phyloP scores from a whole-genome alignment of 2,329 filamentous ascomycete genomes.

The Triangularia verruculosa region DNA sequence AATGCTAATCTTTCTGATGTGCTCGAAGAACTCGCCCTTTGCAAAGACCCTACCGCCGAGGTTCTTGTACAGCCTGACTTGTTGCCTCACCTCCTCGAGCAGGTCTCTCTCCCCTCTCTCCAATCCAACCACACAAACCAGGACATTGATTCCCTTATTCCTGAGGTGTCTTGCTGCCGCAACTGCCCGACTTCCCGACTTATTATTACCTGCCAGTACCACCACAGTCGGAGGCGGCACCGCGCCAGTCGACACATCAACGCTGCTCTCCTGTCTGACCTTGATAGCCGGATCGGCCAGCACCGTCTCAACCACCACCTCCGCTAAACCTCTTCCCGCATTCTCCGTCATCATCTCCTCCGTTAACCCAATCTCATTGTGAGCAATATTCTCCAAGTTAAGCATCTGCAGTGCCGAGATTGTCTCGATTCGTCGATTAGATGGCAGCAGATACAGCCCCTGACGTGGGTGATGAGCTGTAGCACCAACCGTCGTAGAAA shows the following conservation, averaged over 20 bases:
- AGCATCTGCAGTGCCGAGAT: slow-evolving; percentile 80
- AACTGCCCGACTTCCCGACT: slow-evolving; percentile 78
- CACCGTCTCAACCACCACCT: slow-evolving; percentile 67
- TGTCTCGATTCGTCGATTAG: slow-evolving; percentile 57
- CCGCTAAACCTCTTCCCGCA: slow-evolving; percentile 81
- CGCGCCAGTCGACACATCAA: slow-evolving; percentile 28
- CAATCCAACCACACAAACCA: slow-evolving; percentile 80
- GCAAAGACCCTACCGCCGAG: slow-evolving; percentile 71
- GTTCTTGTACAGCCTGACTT: slow-evolving; percentile 79
- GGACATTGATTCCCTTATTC: slow-evolving; percentile 75
- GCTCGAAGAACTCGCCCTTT: slow-evolving; percentile 61
- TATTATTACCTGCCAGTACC: slow-evolving; percentile 93
- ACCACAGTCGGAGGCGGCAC: slow-evolving; percentile 49
- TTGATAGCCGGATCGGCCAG: slow-evolving; percentile 61
- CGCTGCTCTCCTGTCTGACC: slow-evolving; percentile 47
- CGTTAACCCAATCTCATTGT: slow-evolving; percentile 79
- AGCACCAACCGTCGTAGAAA: slow-evolving; percentile 21
- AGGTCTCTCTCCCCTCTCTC: slow-evolving; percentile 77
- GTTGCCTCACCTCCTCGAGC: slow-evolving; percentile 74
- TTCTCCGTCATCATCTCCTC: slow-evolving; percentile 93
- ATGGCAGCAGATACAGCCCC: slow-evolving; percentile 54
- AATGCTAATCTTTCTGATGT: slow-evolving; percentile 48
- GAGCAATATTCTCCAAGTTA: slow-evolving; percentile 86
- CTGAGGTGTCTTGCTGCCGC: slow-evolving; percentile 83
- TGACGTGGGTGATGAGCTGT: slow-evolving; percentile 19